Evolutionary conservation across 257 asterid species (phyloP).

Genomic region (Oldenlandia corymbosa): DNA sequence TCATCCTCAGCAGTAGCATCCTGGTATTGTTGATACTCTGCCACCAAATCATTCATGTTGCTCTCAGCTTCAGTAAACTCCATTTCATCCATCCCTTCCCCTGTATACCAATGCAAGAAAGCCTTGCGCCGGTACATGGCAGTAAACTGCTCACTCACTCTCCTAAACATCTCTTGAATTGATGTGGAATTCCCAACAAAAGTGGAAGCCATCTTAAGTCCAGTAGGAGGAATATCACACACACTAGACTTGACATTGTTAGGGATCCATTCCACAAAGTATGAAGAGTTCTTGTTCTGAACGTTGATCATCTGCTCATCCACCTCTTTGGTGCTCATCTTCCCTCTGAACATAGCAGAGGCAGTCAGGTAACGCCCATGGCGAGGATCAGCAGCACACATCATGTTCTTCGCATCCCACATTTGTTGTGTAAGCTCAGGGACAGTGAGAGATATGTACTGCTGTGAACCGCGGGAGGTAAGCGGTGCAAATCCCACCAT

Average conservation of each 20-base stretch:
- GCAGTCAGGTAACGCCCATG: constrained; percentile 83
- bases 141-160: constrained; percentile 89
- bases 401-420: constrained; percentile 95
- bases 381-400: constrained; percentile 93
- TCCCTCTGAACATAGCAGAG: constrained; percentile 86
- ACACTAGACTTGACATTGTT: constrained; percentile 89
- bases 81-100: constrained; percentile 93
- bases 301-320: constrained; percentile 90
- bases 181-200: constrained; percentile 80
- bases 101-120: constrained; percentile 91
- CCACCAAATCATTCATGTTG: constrained; percentile 82
- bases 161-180: constrained; percentile 80
- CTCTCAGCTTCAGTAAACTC: constrained; percentile 92
- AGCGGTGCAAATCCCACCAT: constrained; percentile 93
- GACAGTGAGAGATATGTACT: constrained; percentile 74
- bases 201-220: constrained; percentile 73
- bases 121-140: constrained; percentile 92
- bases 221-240: constrained; percentile 74
- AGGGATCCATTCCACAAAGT: constrained; percentile 88
- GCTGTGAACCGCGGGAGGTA: constrained; percentile 88
- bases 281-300: constrained; percentile 86
- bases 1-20: constrained; percentile 88
- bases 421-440: constrained; percentile 85
- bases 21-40: constrained; percentile 86
- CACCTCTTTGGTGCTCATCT: constrained; percentile 89